Conservation (phyloP, 2,329 filamentous ascomycete species). For the Hypomyces perniciosus region DNA sequence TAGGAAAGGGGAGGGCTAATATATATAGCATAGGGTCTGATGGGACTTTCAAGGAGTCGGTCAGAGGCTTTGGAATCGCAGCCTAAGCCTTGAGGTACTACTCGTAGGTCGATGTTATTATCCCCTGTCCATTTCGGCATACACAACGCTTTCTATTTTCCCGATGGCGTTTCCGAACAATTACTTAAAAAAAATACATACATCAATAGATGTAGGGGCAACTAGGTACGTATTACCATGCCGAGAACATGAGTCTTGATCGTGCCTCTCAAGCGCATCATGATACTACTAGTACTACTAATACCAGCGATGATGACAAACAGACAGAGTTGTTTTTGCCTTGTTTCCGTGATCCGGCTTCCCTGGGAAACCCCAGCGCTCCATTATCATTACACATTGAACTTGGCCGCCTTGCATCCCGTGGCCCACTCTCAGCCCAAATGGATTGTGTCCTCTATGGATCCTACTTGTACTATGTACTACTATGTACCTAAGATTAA, state of each 20-base stretch:
- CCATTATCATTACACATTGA: background rate
- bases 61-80: conserved; percentile 1
- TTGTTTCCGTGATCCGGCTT: conserved; percentile 26
- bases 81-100: background rate
- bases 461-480: background rate
- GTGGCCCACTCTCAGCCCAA: conserved; percentile 10
- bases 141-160: too few relatives aligned
- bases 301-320: conserved; percentile 2
- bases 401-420: conserved; percentile 4
- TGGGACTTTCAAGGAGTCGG: conserved; percentile 7
- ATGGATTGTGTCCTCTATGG: background rate
- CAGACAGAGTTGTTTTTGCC: conserved; percentile 19
- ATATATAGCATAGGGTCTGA: conserved; percentile 1
- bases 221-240: background rate
- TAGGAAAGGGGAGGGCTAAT: background rate
- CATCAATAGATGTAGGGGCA: background rate
- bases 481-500: background rate
- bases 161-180: too few relatives aligned
- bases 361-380: too few relatives aligned
- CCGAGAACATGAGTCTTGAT: background rate
- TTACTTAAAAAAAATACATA: too few relatives aligned
- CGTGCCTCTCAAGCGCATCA: conserved; percentile 1
- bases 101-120: too few relatives aligned
- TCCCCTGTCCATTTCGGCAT: too few relatives aligned
- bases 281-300: background rate